A percentile compares a stretch with the other conserved stretches of the same genome.
Conservation (phyloP, 2,329 filamentous ascomycete genomes). For the Ophiostoma perfectum region DNA sequence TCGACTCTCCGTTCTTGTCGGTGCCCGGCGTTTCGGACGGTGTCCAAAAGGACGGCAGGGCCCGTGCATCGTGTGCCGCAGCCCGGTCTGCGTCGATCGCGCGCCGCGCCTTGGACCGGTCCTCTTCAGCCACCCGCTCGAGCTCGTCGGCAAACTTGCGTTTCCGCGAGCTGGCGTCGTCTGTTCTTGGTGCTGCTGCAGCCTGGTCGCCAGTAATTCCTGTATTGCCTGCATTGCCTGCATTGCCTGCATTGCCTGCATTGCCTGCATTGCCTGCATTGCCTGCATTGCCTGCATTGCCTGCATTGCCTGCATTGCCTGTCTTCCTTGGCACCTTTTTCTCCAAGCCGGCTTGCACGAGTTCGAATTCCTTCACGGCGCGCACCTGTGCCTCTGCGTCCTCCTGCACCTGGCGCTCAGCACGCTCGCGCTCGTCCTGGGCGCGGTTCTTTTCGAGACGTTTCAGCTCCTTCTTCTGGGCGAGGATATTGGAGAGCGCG, state of each 20-base stretch:
- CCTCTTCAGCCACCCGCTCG: conserved; percentile 61
- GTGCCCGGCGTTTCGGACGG: conserved; percentile 70
- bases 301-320: conserved; percentile 21
- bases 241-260: not conserved
- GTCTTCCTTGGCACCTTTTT: not conserved
- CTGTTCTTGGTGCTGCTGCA: too few species aligned
- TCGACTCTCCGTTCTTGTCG: not conserved
- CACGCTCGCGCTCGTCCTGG: conserved; percentile 54
- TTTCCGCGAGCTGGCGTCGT: conserved; percentile 37
- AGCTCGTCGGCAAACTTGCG: conserved; percentile 78
- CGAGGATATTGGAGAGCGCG: conserved; percentile 81
- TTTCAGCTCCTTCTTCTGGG: conserved; percentile 88
- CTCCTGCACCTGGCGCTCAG: conserved; percentile 53
- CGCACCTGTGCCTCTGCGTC: conserved; percentile 65
- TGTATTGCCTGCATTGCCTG: conserved; percentile 20
- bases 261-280: conserved; percentile 22
- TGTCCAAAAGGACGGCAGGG: conserved; percentile 85
- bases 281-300: conserved; percentile 23
- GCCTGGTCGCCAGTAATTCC: conserved; percentile 29
- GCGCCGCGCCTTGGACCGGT: conserved; percentile 63
- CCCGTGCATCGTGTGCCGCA: conserved; percentile 55
- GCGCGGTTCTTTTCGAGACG: conserved; percentile 64
- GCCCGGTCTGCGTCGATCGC: conserved; percentile 68
- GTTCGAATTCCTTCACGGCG: conserved; percentile 77
- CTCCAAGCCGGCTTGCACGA: conserved; percentile 67